phyloP scores from a whole-genome alignment of 352 stramenopile genomes.

The Stramenopiles sp. region DNA sequence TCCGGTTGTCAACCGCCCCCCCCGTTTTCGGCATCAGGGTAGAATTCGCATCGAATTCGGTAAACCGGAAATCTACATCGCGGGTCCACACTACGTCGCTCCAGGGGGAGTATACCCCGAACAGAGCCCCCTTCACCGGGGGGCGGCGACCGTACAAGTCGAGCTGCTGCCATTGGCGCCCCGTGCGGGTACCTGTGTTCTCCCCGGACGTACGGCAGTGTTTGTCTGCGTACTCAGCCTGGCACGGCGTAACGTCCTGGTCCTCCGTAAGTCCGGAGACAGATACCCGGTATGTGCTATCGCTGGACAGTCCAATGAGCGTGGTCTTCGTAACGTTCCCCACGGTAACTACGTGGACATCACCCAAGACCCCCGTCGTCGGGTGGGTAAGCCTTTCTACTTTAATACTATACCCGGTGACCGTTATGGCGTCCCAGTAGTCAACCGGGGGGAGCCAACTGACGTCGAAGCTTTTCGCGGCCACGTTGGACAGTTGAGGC shows the following conservation, averaged over 20 bases:
- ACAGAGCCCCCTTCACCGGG: constrained; percentile 32
- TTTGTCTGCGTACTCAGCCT: too few species aligned
- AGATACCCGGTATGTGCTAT: constrained; percentile 45
- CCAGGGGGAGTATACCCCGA: constrained; percentile 32
- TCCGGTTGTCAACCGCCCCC: constrained; percentile 28
- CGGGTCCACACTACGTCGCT: constrained; percentile 32
- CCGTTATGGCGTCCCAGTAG: constrained; percentile 46
- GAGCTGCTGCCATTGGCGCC: constrained; percentile 39
- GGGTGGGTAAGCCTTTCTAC: background rate
- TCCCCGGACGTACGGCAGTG: too few species aligned
- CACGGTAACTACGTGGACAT: constrained; percentile 28
- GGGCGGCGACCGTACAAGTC: constrained; percentile 58
- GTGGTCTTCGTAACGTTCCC: constrained; percentile 76
- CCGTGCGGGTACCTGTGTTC: too few species aligned
- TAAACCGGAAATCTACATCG: constrained; percentile 44
- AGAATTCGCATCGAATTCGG: constrained; percentile 39
- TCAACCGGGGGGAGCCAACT: constrained; percentile 42
- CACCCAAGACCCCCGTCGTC: background rate
- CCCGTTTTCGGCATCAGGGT: constrained; percentile 60
- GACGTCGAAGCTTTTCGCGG: constrained; percentile 44
- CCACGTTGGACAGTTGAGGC: constrained; percentile 47
- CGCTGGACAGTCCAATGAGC: constrained; percentile 37
- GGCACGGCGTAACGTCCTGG: constrained; percentile 13
- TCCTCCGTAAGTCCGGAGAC: constrained; percentile 54
- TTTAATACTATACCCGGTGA: constrained; percentile 41